These are phyloP conservation scores for Nakazawaea sp. DNA, from an alignment of 805 yeast genomes.

Conservation along the genomic window DNA sequence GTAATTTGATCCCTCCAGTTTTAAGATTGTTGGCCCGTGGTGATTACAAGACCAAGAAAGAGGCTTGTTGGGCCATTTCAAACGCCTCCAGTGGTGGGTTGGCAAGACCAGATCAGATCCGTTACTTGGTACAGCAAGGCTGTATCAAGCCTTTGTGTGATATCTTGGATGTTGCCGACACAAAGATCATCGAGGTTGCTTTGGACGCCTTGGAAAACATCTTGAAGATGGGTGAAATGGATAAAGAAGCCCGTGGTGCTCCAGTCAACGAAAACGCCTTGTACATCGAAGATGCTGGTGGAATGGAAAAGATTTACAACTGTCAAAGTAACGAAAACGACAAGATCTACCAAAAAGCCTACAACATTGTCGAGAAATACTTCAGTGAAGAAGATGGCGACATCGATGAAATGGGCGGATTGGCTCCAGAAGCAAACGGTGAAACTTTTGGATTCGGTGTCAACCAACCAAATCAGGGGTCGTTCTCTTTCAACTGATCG, in stretches of 20 bases:
- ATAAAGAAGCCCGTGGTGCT: constrained; percentile 68
- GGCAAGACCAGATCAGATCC: constrained; percentile 85
- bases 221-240: constrained; percentile 89
- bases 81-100: constrained; percentile 97
- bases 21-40: constrained; percentile 69
- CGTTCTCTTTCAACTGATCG: constrained; percentile 39
- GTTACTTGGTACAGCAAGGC: constrained; percentile 89
- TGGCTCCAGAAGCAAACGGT: constrained; percentile 73
- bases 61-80: constrained; percentile 99
- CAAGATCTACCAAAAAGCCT: constrained; percentile 88
- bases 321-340: constrained; percentile 91
- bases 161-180: constrained; percentile 78
- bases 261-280: constrained; percentile 81
- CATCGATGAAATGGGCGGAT: constrained; percentile 60
- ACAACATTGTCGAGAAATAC: constrained; percentile 81
- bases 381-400: constrained; percentile 80
- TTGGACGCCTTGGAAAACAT: constrained; percentile 93
- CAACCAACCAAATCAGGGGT: constrained; percentile 47
- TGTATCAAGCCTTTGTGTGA: constrained; percentile 97
- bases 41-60: constrained; percentile 94
- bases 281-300: constrained; percentile 96
- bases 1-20: constrained; percentile 89
- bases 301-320: constrained; percentile 91
- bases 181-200: constrained; percentile 89
- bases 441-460: constrained; percentile 87